A percentile compares a stretch with the other conserved stretches of the same genome.
Conservation (phyloP, 805 yeast genomes). For the Lipomyces sp. region DNA sequence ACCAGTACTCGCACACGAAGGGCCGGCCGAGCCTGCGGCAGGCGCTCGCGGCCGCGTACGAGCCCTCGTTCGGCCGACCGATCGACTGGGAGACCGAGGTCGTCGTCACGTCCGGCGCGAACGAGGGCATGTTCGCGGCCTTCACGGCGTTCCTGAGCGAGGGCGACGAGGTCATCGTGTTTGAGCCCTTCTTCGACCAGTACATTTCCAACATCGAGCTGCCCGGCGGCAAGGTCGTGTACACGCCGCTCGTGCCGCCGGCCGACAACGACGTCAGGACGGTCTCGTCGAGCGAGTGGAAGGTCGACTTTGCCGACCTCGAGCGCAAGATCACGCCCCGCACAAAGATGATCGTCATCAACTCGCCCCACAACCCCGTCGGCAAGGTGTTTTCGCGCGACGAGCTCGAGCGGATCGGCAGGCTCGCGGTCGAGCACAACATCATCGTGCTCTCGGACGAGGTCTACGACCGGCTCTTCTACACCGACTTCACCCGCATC, state of each 20-base stretch:
- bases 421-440: conserved; percentile 80
- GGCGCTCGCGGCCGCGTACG: conserved; percentile 68
- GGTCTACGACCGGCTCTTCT: conserved; percentile 89
- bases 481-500: conserved; percentile 71
- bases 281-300: conserved; percentile 84
- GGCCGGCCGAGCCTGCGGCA: conserved; percentile 77
- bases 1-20: conserved; percentile 89
- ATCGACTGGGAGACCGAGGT: conserved; percentile 59
- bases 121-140: conserved; percentile 80
- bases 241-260: conserved; percentile 85
- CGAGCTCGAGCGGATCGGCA: conserved; percentile 73
- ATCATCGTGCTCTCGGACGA: conserved; percentile 84
- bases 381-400: conserved; percentile 79
- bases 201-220: conserved; percentile 90
- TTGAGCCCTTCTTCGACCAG: conserved; percentile 96
- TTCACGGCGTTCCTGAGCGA: conserved; percentile 79
- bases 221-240: conserved; percentile 87
- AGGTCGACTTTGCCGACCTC: conserved; percentile 72
- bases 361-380: conserved; percentile 95
- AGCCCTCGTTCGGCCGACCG: conserved; percentile 58
- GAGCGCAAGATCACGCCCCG: conserved; percentile 65
- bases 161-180: conserved; percentile 94
- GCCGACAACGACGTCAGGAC: conserved; percentile 57
- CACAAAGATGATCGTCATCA: conserved; percentile 83
- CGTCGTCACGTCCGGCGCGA: conserved; percentile 91